A percentile compares a stretch with the other conserved stretches of the same genome.
Conservation (phyloP, 176 grass and related monocot species). For the Aegilops longissima region DNA sequence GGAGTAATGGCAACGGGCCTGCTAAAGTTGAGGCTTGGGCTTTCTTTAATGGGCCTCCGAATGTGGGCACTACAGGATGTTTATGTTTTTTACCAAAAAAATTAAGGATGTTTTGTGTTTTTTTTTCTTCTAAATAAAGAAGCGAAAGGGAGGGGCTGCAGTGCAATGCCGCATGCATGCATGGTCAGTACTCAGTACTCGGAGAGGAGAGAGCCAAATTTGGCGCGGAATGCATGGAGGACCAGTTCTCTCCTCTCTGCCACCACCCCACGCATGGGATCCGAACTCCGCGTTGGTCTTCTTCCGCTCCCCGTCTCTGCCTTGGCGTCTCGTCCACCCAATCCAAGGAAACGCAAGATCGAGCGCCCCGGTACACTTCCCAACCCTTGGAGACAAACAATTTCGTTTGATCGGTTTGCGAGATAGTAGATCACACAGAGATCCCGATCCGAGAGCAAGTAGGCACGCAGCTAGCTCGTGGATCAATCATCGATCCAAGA, state of each 20-base stretch:
- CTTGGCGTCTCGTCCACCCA: constrained; percentile 14
- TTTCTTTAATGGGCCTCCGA: neutral
- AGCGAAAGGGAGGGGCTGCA: neutral
- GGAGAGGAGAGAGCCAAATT: constrained; percentile 14
- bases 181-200: neutral
- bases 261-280: constrained; percentile 7
- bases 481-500: constrained; percentile 31
- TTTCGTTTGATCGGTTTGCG: neutral
- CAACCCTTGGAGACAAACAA: neutral
- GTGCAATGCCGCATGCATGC: no score
- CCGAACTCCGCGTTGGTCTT: constrained; percentile 33
- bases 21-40: neutral
- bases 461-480: neutral
- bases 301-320: neutral
- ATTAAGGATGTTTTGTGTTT: no score
- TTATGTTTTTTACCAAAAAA: no score
- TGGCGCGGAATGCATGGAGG: constrained; percentile 31
- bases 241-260: neutral
- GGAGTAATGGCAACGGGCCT: neutral
- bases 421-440: neutral
- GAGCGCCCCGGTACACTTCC: neutral
- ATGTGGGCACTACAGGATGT: neutral
- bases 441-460: neutral
- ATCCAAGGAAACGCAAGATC: neutral
- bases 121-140: no score